Evolutionary conservation across 139 green algal species (phyloP), one percentile per base, ranked within the genome.

Genomic region (Coelastrella sp.): DNA sequence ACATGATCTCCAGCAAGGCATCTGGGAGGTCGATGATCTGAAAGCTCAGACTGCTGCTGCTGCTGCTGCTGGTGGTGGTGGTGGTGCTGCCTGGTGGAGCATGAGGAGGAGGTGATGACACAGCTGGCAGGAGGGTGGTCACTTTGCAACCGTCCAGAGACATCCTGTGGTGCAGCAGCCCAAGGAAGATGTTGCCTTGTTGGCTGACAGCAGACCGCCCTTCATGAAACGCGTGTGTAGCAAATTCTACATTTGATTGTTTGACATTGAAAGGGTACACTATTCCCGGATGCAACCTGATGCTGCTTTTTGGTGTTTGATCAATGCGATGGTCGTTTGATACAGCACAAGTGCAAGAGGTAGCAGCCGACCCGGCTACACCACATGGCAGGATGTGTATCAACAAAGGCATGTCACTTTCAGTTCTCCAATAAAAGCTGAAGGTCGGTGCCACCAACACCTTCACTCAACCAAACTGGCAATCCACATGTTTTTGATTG

Each of bases 61-160:
- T 66, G 25, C 61, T 87, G 82, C 82, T 78, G 82, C 61, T 76
- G 66, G 17, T 60, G 66, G 19, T 78, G 82, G 15, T 57, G 56
- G 59, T 59, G 59, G n/a, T 60, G 25, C 78, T 25, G 78, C 78
- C 49, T 20, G 35, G 12, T 66, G 63, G 9, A 27, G 82, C 60
- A 35, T 59, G 79, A 20, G 81, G n/a, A 73, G 79, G 57, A 10
- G 56, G 24, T 27, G 56, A 20, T 35, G 73, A 27, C 73, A 35
- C 73, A 27, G 73, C 15, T 25, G 60, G n/a, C 15, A 60, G 61
- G n/a, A 87, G n/a, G 10, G 60, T 87, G 15, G 11, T 61, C 11
- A 87, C 14, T 24, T n/a, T 74, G 81, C 81, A 87, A 66, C 25
- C 56, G n/a, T 12, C 49, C 14, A 74, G 59, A 6, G 11, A 7